phyloP scores from a whole-genome alignment of 2,329 filamentous ascomycete genomes.

The Ceratocystis variospora region DNA sequence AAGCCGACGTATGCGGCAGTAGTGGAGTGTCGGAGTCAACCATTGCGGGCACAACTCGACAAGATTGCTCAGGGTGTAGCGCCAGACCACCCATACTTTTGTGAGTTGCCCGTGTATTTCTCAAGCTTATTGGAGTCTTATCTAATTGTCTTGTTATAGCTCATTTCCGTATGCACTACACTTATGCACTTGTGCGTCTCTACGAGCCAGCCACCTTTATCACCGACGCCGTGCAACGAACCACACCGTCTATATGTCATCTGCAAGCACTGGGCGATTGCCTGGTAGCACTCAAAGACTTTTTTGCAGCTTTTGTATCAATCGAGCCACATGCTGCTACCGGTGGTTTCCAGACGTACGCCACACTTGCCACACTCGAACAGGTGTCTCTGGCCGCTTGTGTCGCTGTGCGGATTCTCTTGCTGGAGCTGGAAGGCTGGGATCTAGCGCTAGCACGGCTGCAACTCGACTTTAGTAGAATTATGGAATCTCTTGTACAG shows the following conservation, averaged over 20 bases:
- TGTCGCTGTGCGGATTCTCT: conserved; percentile 18
- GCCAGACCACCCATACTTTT: conserved; percentile 16
- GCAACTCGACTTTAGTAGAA: conserved; percentile 18
- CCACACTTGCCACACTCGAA: conserved; percentile 17
- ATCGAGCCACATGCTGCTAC: conserved; percentile 22
- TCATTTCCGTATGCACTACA: conserved; percentile 26
- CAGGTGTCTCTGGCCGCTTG: conserved; percentile 17
- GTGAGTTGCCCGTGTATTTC: neutral
- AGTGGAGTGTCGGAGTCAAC: conserved; percentile 14
- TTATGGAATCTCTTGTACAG: conserved; percentile 18
- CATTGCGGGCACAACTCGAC: conserved; percentile 14
- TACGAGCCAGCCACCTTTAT: conserved; percentile 30
- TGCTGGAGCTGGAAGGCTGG: conserved; percentile 20
- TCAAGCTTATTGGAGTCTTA: too few relatives aligned
- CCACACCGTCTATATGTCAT: conserved; percentile 24
- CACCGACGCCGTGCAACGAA: conserved; percentile 23
- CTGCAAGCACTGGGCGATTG: conserved; percentile 28
- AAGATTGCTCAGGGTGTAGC: conserved; percentile 16
- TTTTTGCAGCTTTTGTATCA: conserved; percentile 25
- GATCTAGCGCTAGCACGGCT: conserved; percentile 17
- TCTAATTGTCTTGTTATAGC: neutral
- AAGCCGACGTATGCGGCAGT: conserved; percentile 17
- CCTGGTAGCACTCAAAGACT: conserved; percentile 26
- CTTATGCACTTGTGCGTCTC: conserved; percentile 28
- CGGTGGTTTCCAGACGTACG: conserved; percentile 18